phyloP scores from a whole-genome alignment of 305 asterid species.

The Fraxinus platypoda region DNA sequence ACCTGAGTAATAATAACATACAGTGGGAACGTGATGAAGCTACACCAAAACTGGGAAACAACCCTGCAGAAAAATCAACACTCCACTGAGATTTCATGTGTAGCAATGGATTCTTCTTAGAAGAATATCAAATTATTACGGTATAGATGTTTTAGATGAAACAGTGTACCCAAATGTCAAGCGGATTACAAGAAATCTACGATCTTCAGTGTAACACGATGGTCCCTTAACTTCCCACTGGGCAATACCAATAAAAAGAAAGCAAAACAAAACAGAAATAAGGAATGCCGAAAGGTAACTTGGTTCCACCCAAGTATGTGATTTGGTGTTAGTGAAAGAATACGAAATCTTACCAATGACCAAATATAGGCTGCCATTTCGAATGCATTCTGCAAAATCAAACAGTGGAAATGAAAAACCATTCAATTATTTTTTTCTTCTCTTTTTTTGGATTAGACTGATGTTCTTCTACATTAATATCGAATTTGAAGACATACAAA shows the following conservation, averaged over 20 bases:
- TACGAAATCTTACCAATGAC: slow-evolving; percentile 66
- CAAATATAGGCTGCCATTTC: slow-evolving; percentile 82
- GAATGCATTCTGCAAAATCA: slow-evolving; percentile 75
- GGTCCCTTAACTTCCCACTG: slow-evolving; percentile 79
- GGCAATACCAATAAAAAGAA: not conserved
- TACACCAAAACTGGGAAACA: slow-evolving; percentile 88
- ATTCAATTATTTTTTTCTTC: not conserved
- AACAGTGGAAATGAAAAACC: not conserved
- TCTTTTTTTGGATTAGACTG: not conserved
- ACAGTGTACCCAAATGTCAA: slow-evolving; percentile 63
- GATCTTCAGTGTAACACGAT: slow-evolving; percentile 56
- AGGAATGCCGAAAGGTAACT: not conserved
- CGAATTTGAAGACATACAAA: not conserved
- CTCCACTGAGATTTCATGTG: not conserved
- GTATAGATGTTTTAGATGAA: slow-evolving; percentile 12
- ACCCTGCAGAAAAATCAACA: slow-evolving; percentile 39
- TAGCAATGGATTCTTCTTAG: not conserved
- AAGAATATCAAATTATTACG: not conserved
- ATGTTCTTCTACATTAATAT: not conserved
- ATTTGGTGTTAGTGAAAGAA: not conserved
- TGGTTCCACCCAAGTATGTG: not conserved
- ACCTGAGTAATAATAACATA: slow-evolving; percentile 91
- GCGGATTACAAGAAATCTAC: slow-evolving; percentile 57
- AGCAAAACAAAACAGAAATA: not conserved
- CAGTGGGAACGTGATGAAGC: slow-evolving; percentile 97